Evolutionary conservation across 2,329 filamentous ascomycete genomes (phyloP).

Genomic region (Alternaria sp.): DNA sequence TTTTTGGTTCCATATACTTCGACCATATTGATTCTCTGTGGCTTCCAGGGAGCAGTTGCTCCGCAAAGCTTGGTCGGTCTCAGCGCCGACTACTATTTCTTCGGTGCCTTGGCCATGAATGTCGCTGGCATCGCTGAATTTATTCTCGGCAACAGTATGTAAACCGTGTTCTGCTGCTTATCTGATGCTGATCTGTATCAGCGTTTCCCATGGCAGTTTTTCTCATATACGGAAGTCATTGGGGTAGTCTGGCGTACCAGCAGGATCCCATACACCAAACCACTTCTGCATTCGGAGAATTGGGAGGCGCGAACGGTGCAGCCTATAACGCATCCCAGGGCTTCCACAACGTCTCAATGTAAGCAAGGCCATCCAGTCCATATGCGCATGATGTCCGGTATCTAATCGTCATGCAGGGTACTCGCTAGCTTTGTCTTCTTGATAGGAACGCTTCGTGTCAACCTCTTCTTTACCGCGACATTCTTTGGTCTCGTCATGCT

Average conservation of each 20-base stretch:
- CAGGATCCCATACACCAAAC: conserved; percentile 30
- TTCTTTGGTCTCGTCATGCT: conserved; percentile 32
- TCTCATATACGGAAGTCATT: conserved; percentile 32
- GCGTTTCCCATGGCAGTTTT: conserved; percentile 36
- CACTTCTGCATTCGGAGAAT: conserved; percentile 19
- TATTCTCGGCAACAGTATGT: conserved; percentile 29
- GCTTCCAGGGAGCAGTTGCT: conserved; percentile 29
- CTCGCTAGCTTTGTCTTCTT: conserved; percentile 30
- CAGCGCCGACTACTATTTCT: conserved; percentile 34
- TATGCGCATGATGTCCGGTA: too few species aligned
- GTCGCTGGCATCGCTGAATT: conserved; percentile 33
- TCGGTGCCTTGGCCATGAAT: conserved; percentile 31
- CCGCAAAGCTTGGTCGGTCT: conserved; percentile 30
- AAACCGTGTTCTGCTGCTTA: too few species aligned
- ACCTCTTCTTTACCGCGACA: conserved; percentile 24
- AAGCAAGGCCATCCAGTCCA: background rate
- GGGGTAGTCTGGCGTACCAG: conserved; percentile 30
- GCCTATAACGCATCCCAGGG: conserved; percentile 33
- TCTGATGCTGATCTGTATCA: conserved; percentile 3
- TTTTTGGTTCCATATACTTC: conserved; percentile 34
- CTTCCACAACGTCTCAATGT: conserved; percentile 33
- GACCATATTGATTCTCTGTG: conserved; percentile 30
- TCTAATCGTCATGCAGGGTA: conserved; percentile 17
- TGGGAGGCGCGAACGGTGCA: conserved; percentile 27
- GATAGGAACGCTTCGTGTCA: conserved; percentile 29